Percentiles rank a stretch among this genome's conserved stretches.
phyloP scores from a whole-genome alignment of 441 rosid species.

The Capsella rubella region DNA sequence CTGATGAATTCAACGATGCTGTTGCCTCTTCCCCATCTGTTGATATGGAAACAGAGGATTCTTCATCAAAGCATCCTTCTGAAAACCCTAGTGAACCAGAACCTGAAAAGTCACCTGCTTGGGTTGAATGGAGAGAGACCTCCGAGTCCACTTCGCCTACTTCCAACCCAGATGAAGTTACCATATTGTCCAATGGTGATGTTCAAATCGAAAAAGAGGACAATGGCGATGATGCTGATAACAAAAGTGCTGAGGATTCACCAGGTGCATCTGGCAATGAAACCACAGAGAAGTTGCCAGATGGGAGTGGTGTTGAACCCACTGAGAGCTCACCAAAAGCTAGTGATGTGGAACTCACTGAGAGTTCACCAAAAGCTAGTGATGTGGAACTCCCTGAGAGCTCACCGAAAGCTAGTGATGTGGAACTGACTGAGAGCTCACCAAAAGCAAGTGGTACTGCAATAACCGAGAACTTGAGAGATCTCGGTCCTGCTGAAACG shows the following conservation, averaged over 20 bases:
- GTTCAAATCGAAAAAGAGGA: conserved; percentile 48
- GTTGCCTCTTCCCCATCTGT: conserved; percentile 56
- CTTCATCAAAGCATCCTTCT: conserved; percentile 39
- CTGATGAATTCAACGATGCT: conserved; percentile 57
- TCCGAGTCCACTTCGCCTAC: conserved; percentile 58
- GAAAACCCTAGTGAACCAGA: conserved; percentile 55
- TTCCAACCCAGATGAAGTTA: conserved; percentile 46
- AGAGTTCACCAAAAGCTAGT: not conserved
- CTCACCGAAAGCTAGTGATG: conserved; percentile 17
- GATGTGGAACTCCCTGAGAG: conserved; percentile 11
- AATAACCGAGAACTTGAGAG: conserved; percentile 18
- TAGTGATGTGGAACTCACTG: not conserved
- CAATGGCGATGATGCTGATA: conserved; percentile 43
- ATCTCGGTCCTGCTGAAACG: conserved; percentile 25
- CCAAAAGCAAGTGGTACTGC: conserved; percentile 9
- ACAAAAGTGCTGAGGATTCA: conserved; percentile 32
- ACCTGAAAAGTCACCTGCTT: conserved; percentile 64
- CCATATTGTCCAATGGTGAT: conserved; percentile 53
- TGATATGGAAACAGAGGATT: conserved; percentile 51
- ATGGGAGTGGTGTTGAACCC: conserved; percentile 10
- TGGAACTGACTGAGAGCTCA: not conserved
- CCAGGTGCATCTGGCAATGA: conserved; percentile 24
- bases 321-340: too few relatives aligned
- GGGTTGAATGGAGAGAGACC: conserved; percentile 96
- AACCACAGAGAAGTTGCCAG: conserved; percentile 26